Percentiles rank a stretch among this genome's conserved stretches.
These are phyloP conservation scores for Mycosphaerella sp. DNA, from an alignment of 2,329 filamentous ascomycete genomes.

Conservation along the genomic window DNA sequence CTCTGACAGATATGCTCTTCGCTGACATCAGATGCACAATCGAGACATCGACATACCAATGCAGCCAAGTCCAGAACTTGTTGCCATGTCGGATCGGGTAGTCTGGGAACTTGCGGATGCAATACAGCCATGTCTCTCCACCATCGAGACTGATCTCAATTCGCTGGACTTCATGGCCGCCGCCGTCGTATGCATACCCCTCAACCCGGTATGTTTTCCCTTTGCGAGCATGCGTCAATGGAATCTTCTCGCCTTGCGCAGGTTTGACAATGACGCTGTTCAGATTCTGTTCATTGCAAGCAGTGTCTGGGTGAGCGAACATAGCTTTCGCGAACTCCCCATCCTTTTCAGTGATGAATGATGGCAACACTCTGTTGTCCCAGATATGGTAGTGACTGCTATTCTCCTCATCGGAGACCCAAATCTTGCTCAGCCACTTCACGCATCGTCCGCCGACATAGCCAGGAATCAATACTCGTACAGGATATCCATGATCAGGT, in stretches of 20 bases:
- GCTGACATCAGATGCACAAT: slow-evolving; percentile 41
- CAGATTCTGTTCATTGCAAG: slow-evolving; percentile 46
- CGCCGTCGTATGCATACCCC: slow-evolving; percentile 48
- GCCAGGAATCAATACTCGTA: slow-evolving; percentile 40
- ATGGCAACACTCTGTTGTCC: slow-evolving; percentile 46
- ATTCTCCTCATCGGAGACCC: slow-evolving; percentile 40
- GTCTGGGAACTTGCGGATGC: slow-evolving; percentile 46
- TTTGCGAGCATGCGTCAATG: slow-evolving; percentile 35
- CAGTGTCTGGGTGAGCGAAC: slow-evolving; percentile 46
- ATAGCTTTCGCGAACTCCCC: slow-evolving; percentile 44
- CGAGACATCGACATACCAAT: slow-evolving; percentile 49
- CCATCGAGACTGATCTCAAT: slow-evolving; percentile 47
- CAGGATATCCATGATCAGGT: slow-evolving; percentile 41
- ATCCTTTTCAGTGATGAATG: slow-evolving; percentile 46
- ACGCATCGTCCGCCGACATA: slow-evolving; percentile 40
- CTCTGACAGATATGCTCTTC: slow-evolving; percentile 42
- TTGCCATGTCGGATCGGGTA: slow-evolving; percentile 47
- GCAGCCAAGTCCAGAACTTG: slow-evolving; percentile 51
- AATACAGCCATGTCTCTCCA: slow-evolving; percentile 46
- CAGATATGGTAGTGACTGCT: slow-evolving; percentile 44
- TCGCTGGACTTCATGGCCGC: slow-evolving; percentile 45
- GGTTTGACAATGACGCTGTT: slow-evolving; percentile 46
- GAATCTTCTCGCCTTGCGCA: slow-evolving; percentile 43
- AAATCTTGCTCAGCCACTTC: slow-evolving; percentile 41
- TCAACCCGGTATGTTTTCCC: slow-evolving; percentile 42